phyloP scores from a whole-genome alignment of 306 rosid genomes.

The Senna tora region DNA sequence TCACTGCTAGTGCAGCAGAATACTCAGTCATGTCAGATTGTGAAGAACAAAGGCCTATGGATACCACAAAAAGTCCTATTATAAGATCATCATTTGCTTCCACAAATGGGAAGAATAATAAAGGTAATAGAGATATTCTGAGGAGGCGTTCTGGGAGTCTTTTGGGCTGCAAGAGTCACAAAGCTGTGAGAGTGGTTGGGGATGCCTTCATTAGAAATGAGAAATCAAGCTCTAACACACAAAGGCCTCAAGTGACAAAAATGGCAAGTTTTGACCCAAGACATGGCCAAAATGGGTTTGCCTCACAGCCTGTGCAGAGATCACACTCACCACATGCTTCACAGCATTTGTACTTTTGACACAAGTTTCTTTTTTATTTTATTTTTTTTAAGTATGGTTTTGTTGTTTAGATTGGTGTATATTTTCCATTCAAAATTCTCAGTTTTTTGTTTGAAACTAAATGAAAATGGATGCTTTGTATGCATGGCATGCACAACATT shows the following conservation, averaged over 20 bases:
- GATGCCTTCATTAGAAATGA: slow-evolving; percentile 52
- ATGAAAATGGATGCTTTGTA: slow-evolving; percentile 35
- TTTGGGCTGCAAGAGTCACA: slow-evolving; percentile 79
- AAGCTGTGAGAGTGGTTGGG: slow-evolving; percentile 70
- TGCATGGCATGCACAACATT: slow-evolving; percentile 36
- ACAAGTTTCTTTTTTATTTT: slow-evolving; percentile 24
- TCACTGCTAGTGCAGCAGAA: slow-evolving; percentile 87
- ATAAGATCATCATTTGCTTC: slow-evolving; percentile 29
- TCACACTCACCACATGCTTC: slow-evolving; percentile 59
- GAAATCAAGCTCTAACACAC: slow-evolving; percentile 38
- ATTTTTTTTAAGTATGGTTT: slow-evolving; percentile 28
- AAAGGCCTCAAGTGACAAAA: slow-evolving; percentile 45
- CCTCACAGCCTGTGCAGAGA: slow-evolving; percentile 48
- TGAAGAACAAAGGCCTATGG: slow-evolving; percentile 60
- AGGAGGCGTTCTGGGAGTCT: slow-evolving; percentile 46
- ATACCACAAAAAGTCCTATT: slow-evolving; percentile 49
- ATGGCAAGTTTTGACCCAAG: slow-evolving; percentile 48
- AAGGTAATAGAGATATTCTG: slow-evolving; percentile 43
- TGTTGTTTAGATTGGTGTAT: slow-evolving; percentile 27
- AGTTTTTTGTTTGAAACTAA: slow-evolving; percentile 29
- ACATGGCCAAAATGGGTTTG: slow-evolving; percentile 50
- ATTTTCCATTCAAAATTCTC: slow-evolving; percentile 17
- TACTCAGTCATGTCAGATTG: slow-evolving; percentile 67
- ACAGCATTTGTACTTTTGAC: slow-evolving; percentile 52
- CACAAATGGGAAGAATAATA: slow-evolving; percentile 44